Evolutionary conservation across 352 stramenopile genomes (phyloP).

Genomic region (Globisporangium splendens): DNA sequence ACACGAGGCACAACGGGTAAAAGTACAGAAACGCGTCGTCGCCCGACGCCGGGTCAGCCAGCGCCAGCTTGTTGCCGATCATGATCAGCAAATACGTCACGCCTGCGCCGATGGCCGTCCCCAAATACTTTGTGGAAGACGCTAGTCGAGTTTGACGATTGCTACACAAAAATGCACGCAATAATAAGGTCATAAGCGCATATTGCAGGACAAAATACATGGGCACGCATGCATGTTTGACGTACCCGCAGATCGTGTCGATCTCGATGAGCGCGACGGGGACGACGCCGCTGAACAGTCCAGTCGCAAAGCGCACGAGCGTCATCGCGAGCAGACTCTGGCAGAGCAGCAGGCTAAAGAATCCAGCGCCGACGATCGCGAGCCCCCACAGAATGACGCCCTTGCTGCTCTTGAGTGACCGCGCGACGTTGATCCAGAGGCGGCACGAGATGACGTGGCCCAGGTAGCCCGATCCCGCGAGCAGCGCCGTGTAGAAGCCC

Average conservation of each 20-base stretch:
- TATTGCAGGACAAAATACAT: background rate
- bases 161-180: conserved; percentile 8
- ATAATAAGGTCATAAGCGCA: no score
- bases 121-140: conserved; percentile 61
- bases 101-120: conserved; percentile 47
- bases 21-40: conserved; percentile 62
- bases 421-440: conserved; percentile 76
- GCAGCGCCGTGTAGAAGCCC: conserved; percentile 74
- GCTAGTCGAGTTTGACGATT: conserved; percentile 68
- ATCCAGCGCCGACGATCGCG: conserved; percentile 57
- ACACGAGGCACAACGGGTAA: conserved; percentile 76
- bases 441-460: conserved; percentile 69
- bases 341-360: conserved; percentile 73
- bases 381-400: conserved; percentile 81
- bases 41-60: conserved; percentile 27
- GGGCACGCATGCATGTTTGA: background rate
- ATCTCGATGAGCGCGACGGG: conserved; percentile 78
- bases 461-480: conserved; percentile 62
- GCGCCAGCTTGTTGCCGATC: conserved; percentile 45
- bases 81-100: conserved; percentile 49
- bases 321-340: conserved; percentile 75
- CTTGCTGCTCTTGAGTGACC: conserved; percentile 72
- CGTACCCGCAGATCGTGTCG: conserved; percentile 75
- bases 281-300: conserved; percentile 68
- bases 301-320: conserved; percentile 72